Conservation (phyloP, 1,139 yeast species). For the Candida gigantensis region DNA sequence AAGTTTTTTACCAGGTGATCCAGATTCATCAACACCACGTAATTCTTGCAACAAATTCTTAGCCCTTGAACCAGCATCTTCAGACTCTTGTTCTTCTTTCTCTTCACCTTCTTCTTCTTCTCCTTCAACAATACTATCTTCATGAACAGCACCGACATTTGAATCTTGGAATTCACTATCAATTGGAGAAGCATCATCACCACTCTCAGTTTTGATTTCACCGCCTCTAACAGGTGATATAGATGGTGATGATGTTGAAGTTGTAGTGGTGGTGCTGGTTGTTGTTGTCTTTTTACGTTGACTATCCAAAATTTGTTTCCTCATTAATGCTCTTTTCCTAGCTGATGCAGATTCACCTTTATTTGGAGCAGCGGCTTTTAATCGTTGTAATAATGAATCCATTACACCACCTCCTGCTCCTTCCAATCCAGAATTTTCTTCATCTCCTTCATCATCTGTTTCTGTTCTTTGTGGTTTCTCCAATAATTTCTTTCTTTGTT, state of each 20-base stretch:
- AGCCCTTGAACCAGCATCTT: conserved; percentile 60
- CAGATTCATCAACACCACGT: conserved; percentile 37
- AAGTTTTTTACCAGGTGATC: conserved; percentile 19
- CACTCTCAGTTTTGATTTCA: background rate
- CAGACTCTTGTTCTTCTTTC: conserved; percentile 19
- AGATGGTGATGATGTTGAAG: conserved; percentile 8
- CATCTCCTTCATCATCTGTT: conserved; percentile 7
- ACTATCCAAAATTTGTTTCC: conserved; percentile 55
- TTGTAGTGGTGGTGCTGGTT: too few species aligned
- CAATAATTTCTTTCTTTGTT: conserved; percentile 65
- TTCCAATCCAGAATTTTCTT: conserved; percentile 14
- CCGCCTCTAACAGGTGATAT: conserved; percentile 13
- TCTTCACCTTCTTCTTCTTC: conserved; percentile 9
- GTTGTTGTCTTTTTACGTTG: conserved; percentile 21
- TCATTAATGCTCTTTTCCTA: conserved; percentile 76
- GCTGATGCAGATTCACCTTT: conserved; percentile 80
- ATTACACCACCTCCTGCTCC: conserved; percentile 53
- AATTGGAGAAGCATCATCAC: conserved; percentile 13
- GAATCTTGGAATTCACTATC: conserved; percentile 10
- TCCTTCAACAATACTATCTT: conserved; percentile 2
- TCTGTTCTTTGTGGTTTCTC: conserved; percentile 42
- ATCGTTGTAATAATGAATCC: conserved; percentile 71
- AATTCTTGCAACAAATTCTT: conserved; percentile 59
- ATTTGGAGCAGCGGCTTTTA: conserved; percentile 72
- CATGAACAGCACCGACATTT: conserved; percentile 8